These are phyloP conservation scores for Symmetrospora coprosmae DNA, from an alignment of 768 basidiomycete genomes.

Conservation along the genomic window DNA sequence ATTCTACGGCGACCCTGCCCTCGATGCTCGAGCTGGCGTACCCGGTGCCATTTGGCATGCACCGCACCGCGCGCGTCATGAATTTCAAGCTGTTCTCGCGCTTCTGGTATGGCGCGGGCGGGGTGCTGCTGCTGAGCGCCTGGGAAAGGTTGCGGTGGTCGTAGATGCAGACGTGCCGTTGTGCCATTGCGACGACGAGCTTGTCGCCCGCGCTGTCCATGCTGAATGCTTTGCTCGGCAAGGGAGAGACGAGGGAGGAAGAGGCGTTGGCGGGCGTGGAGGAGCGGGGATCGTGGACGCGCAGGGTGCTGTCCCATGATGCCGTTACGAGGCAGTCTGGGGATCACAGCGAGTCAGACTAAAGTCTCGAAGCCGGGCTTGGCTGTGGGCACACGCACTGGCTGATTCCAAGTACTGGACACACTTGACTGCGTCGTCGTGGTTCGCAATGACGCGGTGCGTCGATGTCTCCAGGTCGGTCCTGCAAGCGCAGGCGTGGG, in stretches of 20 bases:
- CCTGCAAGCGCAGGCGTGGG: too few relatives aligned
- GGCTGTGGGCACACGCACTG: conserved; percentile 52
- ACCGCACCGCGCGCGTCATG: conserved; percentile 78
- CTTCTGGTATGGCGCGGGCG: conserved; percentile 51
- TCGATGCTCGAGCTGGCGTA: conserved; percentile 89
- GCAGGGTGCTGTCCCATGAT: conserved; percentile 81
- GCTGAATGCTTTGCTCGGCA: conserved; percentile 73
- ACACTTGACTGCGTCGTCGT: conserved; percentile 62
- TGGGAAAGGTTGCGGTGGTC: conserved; percentile 59
- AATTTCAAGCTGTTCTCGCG: conserved; percentile 89
- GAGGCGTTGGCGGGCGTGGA: conserved; percentile 40
- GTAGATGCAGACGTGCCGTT: conserved; percentile 75
- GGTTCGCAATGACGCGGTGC: conserved; percentile 60
- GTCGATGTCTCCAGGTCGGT: conserved; percentile 63
- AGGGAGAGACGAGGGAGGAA: conserved; percentile 48
- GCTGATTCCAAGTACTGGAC: conserved; percentile 55
- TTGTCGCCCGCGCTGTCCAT: conserved; percentile 64
- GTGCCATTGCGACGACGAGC: conserved; percentile 85
- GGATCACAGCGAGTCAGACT: too few relatives aligned
- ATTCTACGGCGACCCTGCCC: conserved; percentile 92
- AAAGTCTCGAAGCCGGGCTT: too few relatives aligned
- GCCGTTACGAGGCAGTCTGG: conserved; percentile 64
- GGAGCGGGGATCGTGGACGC: conserved; percentile 71
- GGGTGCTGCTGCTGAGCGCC: conserved; percentile 33
- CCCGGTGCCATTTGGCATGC: conserved; percentile 89